These are phyloP conservation scores for Cercospora sojina DNA, from an alignment of 2,329 filamentous ascomycete genomes.

Conservation along the genomic window DNA sequence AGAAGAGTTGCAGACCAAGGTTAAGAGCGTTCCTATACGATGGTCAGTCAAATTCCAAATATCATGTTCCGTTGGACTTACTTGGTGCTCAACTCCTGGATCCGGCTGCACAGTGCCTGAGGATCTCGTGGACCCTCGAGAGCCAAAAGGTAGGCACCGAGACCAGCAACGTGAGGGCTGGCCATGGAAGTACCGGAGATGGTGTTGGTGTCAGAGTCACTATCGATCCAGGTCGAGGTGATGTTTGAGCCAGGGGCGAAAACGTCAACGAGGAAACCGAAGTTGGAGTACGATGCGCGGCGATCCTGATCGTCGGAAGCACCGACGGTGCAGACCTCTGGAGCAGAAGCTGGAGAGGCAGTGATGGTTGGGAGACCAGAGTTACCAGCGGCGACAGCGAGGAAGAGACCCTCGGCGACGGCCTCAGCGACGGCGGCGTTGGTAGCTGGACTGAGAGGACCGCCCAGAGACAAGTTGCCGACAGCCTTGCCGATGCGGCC, in stretches of 20 bases:
- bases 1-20: constrained; percentile 10
- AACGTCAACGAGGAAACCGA: constrained; percentile 42
- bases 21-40: constrained; percentile 3
- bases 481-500: constrained; percentile 64
- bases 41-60: constrained; percentile 41
- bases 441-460: constrained; percentile 39
- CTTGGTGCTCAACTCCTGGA: constrained; percentile 46
- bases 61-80: constrained; percentile 34
- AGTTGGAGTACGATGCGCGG: constrained; percentile 44
- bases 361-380: constrained; percentile 35
- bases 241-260: constrained; percentile 49
- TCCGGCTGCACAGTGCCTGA: constrained; percentile 46
- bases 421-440: constrained; percentile 42
- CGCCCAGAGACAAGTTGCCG: constrained; percentile 45
- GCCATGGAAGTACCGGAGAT: constrained; percentile 65
- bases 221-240: constrained; percentile 50
- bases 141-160: constrained; percentile 67
- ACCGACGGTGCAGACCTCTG: constrained; percentile 40
- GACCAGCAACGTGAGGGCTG: constrained; percentile 64
- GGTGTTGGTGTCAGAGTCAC: constrained; percentile 45
- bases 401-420: constrained; percentile 42
- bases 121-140: constrained; percentile 49
- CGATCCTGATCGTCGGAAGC: constrained; percentile 36
- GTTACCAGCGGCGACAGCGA: constrained; percentile 44
- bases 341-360: constrained; percentile 38